phyloP scores from a whole-genome alignment of 768 basidiomycete species.

The Suillus spraguei region DNA sequence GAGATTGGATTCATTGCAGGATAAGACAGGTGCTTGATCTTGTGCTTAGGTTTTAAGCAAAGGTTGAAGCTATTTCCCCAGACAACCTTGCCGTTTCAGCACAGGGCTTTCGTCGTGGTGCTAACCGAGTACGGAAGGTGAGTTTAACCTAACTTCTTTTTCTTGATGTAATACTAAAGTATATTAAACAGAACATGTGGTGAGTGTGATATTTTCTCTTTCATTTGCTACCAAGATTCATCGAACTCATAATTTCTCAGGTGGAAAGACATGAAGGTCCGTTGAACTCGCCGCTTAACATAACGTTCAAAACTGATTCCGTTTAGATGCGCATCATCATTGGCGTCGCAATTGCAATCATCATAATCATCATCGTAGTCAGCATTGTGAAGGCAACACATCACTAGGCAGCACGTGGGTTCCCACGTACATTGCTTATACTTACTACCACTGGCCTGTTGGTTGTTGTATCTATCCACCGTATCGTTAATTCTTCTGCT shows the following conservation, averaged over 20 bases:
- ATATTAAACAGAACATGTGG: constrained; percentile 78
- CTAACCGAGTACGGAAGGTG: constrained; percentile 97
- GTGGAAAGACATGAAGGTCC: constrained; percentile 98
- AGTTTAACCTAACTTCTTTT: constrained; percentile 31
- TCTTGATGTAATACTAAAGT: constrained; percentile 11
- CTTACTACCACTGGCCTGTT: constrained; percentile 23
- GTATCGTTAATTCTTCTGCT: constrained; percentile 31
- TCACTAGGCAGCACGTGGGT: constrained; percentile 34
- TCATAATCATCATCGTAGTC: constrained; percentile 95
- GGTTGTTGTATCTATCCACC: constrained; percentile 49
- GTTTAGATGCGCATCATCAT: constrained; percentile 95
- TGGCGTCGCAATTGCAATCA: constrained; percentile 83
- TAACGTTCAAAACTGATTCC: constrained; percentile 13
- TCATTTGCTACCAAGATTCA: constrained; percentile 8
- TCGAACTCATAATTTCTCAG: constrained; percentile 38
- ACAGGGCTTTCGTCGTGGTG: constrained; percentile 98
- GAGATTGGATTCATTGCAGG: constrained; percentile 89
- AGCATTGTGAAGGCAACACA: constrained; percentile 88
- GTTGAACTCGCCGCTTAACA: constrained; percentile 19
- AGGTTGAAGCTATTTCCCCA: constrained; percentile 32
- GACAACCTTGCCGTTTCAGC: constrained; percentile 97
- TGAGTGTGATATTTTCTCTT: constrained; percentile 42
- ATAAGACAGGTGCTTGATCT: constrained; percentile 89
- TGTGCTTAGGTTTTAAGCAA: background rate
- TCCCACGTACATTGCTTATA: constrained; percentile 9